These are phyloP conservation scores for Fraxinus ornus DNA, from an alignment of 305 asterid genomes.

Conservation along the genomic window DNA sequence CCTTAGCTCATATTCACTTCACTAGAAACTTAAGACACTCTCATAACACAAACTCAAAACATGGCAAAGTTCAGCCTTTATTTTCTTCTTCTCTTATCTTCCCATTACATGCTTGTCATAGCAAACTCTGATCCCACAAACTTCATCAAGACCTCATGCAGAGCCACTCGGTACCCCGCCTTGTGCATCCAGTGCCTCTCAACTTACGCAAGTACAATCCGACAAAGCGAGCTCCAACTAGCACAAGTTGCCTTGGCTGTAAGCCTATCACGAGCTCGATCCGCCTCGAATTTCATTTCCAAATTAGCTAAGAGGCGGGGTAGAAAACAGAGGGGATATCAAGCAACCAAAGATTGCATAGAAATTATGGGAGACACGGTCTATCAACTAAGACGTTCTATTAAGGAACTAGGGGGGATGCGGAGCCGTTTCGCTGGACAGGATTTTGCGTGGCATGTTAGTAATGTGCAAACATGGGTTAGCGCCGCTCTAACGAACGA, in stretches of 20 bases:
- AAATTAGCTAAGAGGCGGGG: constrained; percentile 36
- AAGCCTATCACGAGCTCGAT: constrained; percentile 44
- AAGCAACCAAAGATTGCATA: constrained; percentile 56
- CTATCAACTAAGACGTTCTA: constrained; percentile 51
- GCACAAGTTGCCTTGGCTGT: constrained; percentile 50
- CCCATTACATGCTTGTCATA: constrained; percentile 15
- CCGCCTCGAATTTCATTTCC: constrained; percentile 37
- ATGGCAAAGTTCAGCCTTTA: constrained; percentile 35
- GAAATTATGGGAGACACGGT: constrained; percentile 45
- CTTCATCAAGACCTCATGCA: constrained; percentile 52
- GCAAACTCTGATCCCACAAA: constrained; percentile 25
- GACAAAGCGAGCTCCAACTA: constrained; percentile 38
- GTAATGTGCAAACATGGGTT: constrained; percentile 76
- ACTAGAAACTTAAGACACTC: neutral
- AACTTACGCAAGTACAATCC: constrained; percentile 37
- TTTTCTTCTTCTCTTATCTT: constrained; percentile 29
- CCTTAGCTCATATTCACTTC: neutral
- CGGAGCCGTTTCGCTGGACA: constrained; percentile 23
- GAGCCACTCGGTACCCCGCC: constrained; percentile 47
- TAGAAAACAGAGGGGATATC: constrained; percentile 38
- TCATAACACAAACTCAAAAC: neutral
- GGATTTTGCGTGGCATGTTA: constrained; percentile 58
- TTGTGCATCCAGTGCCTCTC: constrained; percentile 49
- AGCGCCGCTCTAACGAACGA: constrained; percentile 68
- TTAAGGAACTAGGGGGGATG: constrained; percentile 46